These are phyloP conservation scores for Solanum tacnaense DNA, from an alignment of 257 asterid species.

Conservation along the genomic window DNA sequence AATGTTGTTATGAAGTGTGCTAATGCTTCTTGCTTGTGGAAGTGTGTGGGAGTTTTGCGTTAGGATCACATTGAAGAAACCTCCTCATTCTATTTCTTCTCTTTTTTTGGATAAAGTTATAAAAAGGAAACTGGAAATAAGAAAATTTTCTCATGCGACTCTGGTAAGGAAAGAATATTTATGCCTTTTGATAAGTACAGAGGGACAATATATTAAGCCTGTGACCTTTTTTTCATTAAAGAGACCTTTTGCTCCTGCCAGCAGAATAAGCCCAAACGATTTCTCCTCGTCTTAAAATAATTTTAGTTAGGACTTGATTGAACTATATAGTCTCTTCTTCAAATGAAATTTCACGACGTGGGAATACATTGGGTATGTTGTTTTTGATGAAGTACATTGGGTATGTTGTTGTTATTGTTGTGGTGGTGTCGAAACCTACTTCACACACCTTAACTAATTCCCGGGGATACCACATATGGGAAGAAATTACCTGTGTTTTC, in stretches of 20 bases:
- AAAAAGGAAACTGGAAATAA: background rate
- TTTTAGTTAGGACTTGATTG: background rate
- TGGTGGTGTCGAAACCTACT: background rate
- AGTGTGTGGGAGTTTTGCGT: background rate
- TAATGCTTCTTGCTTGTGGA: background rate
- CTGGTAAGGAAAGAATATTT: background rate
- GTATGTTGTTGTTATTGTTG: background rate
- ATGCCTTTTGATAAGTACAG: background rate
- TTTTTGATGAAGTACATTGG: background rate
- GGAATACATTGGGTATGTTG: background rate
- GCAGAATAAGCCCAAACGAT: background rate
- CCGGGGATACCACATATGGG: background rate
- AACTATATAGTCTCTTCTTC: background rate
- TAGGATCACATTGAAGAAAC: background rate
- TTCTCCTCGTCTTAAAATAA: background rate
- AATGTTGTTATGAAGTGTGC: background rate
- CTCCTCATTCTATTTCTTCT: background rate
- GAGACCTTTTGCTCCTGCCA: background rate
- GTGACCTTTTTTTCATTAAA: background rate
- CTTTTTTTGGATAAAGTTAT: background rate
- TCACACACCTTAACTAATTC: background rate
- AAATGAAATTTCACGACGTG: background rate
- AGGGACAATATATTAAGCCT: background rate
- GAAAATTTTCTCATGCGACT: background rate
- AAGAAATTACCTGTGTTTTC: background rate